Conservation (phyloP, 177 flowering plant genomes). For the Vitis hybrid region DNA sequence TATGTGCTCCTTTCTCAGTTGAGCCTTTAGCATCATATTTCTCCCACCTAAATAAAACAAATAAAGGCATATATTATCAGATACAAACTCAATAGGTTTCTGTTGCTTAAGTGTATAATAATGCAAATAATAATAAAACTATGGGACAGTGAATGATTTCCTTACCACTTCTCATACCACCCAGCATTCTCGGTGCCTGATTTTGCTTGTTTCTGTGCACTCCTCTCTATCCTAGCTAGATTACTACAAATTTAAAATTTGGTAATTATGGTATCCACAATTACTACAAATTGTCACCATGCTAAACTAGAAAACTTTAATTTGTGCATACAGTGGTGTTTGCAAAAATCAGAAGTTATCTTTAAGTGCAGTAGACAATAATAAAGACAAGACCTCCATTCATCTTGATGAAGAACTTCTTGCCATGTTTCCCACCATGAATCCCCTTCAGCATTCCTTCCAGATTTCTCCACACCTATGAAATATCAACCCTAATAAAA, state of each 20-base stretch:
- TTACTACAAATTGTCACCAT: not conserved
- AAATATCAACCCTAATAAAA: conserved; percentile 7
- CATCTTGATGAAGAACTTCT: conserved; percentile 95
- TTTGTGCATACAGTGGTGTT: not conserved
- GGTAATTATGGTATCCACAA: not conserved
- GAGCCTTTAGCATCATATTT: conserved; percentile 98
- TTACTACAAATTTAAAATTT: conserved; percentile 50
- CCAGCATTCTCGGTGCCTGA: conserved; percentile 97
- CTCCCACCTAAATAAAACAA: conserved; percentile 74
- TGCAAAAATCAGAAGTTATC: not conserved
- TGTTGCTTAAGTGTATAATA: not conserved
- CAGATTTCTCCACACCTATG: conserved; percentile 93
- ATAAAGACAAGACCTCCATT: conserved; percentile 72
- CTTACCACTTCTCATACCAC: conserved; percentile 98
- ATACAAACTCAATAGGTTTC: not conserved
- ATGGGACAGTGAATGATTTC: not conserved
- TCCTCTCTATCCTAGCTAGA: conserved; percentile 91
- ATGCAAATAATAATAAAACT: not conserved
- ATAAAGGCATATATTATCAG: not conserved
- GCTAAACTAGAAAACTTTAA: not conserved
- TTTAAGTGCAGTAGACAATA: not conserved
- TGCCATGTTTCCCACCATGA: conserved; percentile 99
- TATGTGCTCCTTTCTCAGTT: conserved; percentile 98
- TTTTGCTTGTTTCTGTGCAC: conserved; percentile 98
- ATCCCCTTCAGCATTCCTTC: conserved; percentile 94